Conservation (phyloP, 352 stramenopile genomes). For the Pythium angustatum region DNA sequence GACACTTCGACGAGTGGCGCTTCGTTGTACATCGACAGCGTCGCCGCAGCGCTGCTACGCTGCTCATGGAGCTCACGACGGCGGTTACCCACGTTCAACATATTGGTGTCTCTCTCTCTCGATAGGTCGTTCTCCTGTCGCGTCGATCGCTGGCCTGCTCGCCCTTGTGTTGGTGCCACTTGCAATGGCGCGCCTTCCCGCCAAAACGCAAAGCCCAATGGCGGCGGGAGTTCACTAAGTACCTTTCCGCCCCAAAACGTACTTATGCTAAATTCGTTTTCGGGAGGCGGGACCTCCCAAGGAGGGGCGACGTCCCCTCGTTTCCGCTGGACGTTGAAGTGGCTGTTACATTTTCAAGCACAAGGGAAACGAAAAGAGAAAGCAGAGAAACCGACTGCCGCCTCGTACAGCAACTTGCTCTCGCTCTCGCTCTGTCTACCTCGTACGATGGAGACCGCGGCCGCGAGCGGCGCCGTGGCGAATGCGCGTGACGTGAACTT, state of each 20-base stretch:
- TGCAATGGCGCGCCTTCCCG: conserved; percentile 29
- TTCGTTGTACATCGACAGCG: conserved; percentile 94
- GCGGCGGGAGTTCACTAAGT: conserved; percentile 21
- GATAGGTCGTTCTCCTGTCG: background rate
- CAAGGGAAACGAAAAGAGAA: too few species aligned
- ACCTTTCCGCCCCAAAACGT: background rate
- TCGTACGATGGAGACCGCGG: conserved; percentile 22
- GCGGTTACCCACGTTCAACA: conserved; percentile 86
- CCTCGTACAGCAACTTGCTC: too few species aligned
- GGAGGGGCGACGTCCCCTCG: conserved; percentile 10
- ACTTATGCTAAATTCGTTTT: conserved; percentile 21
- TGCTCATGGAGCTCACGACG: conserved; percentile 50
- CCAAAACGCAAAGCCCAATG: conserved; percentile 25
- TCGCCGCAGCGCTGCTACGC: conserved; percentile 48
- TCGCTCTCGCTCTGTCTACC: background rate
- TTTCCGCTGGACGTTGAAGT: conserved; percentile 24
- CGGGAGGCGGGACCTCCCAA: too few species aligned
- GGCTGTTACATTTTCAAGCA: conserved; percentile 16
- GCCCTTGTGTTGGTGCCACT: conserved; percentile 15
- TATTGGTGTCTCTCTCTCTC: conserved; percentile 22
- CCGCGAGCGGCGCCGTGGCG: conserved; percentile 34
- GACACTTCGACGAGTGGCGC: conserved; percentile 94
- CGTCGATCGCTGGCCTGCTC: background rate
- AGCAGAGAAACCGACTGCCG: too few species aligned
- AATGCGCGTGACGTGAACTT: conserved; percentile 63